These are phyloP conservation scores for Rutstroemia sp. DNA, from an alignment of 2,329 filamentous ascomycete species.

Conservation along the genomic window DNA sequence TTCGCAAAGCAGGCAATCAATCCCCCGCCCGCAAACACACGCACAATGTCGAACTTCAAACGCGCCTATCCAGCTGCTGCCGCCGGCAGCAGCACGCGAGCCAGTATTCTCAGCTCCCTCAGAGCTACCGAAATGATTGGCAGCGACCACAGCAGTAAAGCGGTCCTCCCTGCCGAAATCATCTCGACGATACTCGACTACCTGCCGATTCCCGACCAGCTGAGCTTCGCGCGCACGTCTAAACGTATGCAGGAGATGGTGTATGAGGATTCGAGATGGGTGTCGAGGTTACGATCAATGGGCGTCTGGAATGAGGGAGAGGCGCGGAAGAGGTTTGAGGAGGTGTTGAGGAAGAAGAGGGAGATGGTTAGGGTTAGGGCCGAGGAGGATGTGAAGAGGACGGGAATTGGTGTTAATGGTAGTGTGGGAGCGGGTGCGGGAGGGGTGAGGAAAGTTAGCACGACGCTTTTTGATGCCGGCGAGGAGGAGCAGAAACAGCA, in stretches of 20 bases:
- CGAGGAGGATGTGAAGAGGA: slow-evolving; percentile 29
- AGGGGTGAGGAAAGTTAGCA: slow-evolving; percentile 34
- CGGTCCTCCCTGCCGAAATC: slow-evolving; percentile 81
- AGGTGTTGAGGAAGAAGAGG: slow-evolving; percentile 52
- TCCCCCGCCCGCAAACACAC: background rate
- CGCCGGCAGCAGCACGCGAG: slow-evolving; percentile 24
- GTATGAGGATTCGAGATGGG: slow-evolving; percentile 95
- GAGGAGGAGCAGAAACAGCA: slow-evolving; percentile 56
- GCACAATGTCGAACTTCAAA: slow-evolving; percentile 39
- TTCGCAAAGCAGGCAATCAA: too few relatives aligned
- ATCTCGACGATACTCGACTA: slow-evolving; percentile 84
- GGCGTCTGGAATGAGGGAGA: slow-evolving; percentile 87
- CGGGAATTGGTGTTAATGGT: slow-evolving; percentile 25
- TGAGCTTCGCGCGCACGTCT: slow-evolving; percentile 78
- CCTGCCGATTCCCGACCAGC: slow-evolving; percentile 75
- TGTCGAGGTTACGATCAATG: slow-evolving; percentile 77
- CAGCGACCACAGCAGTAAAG: slow-evolving; percentile 53
- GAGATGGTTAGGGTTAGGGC: slow-evolving; percentile 44
- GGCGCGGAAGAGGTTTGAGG: slow-evolving; percentile 73
- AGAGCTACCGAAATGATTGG: slow-evolving; percentile 69
- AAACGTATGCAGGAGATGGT: slow-evolving; percentile 94
- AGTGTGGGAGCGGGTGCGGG: slow-evolving; percentile 7
- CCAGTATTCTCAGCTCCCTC: slow-evolving; percentile 65
- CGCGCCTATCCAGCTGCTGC: slow-evolving; percentile 22
- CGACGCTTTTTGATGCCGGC: slow-evolving; percentile 68